Conservation (phyloP, 345 rosid genomes). For the Mallotus nudiflorus region DNA sequence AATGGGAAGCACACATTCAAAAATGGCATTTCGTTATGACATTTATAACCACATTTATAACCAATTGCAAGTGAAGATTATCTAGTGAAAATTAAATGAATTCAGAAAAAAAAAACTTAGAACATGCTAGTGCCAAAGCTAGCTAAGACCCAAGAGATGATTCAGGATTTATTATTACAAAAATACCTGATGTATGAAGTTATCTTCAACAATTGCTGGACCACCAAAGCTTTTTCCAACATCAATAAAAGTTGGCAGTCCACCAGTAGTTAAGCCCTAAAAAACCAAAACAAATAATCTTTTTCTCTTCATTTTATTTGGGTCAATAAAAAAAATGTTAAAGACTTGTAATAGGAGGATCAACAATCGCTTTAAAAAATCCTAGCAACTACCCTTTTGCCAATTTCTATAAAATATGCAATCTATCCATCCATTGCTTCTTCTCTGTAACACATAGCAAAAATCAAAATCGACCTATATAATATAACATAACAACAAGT, state of each 20-base stretch:
- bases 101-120: not conserved
- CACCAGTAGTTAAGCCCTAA: slow-evolving; percentile 93
- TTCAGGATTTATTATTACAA: too few species aligned
- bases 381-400: slow-evolving; percentile 64
- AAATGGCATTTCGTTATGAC: too few species aligned
- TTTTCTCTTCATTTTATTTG: too few species aligned
- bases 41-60: too few species aligned
- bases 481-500: too few species aligned
- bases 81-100: not conserved
- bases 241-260: slow-evolving; percentile 90
- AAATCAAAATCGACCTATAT: not conserved
- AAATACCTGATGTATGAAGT: slow-evolving; percentile 73
- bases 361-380: slow-evolving; percentile 94
- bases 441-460: slow-evolving; percentile 27
- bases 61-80: slow-evolving; percentile 43
- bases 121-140: not conserved
- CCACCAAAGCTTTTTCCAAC: slow-evolving; percentile 95
- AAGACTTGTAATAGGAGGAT: slow-evolving; percentile 94
- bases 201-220: slow-evolving; percentile 90
- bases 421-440: slow-evolving; percentile 94
- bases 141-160: too few species aligned
- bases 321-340: slow-evolving; percentile 48
- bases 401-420: slow-evolving; percentile 60
- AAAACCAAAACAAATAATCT: not conserved
- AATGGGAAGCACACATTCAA: too few species aligned